These are phyloP conservation scores for Fusarium sp. DNA, from an alignment of 2,329 filamentous ascomycete species.

Conservation along the genomic window DNA sequence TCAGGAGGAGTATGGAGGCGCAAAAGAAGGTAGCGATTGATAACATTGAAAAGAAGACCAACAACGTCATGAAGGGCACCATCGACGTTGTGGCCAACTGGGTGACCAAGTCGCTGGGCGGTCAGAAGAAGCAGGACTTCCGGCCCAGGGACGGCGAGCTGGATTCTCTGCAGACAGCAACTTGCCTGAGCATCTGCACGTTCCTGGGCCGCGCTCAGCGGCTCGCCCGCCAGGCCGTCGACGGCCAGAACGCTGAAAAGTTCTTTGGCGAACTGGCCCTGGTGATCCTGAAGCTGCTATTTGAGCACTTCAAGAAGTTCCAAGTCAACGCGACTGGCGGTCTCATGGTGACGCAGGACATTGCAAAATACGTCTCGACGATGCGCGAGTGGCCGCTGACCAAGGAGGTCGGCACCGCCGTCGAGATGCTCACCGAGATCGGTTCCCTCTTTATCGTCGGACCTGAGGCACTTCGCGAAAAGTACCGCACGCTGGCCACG, in stretches of 20 bases:
- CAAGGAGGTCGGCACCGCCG: constrained; percentile 70
- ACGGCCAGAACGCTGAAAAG: constrained; percentile 81
- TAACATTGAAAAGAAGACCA: constrained; percentile 84
- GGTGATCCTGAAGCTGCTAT: constrained; percentile 76
- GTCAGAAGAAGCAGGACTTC: constrained; percentile 89
- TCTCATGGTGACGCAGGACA: constrained; percentile 94
- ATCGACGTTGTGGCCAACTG: constrained; percentile 76
- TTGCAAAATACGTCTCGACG: constrained; percentile 88
- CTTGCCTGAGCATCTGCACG: constrained; percentile 79
- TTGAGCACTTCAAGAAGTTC: constrained; percentile 95
- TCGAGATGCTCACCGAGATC: constrained; percentile 91
- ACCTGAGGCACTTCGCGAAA: constrained; percentile 76
- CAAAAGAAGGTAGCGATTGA: constrained; percentile 75
- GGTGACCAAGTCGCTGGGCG: constrained; percentile 73
- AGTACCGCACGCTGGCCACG: constrained; percentile 65
- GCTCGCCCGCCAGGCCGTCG: constrained; percentile 72
- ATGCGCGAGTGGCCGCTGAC: constrained; percentile 81
- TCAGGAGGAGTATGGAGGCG: constrained; percentile 88
- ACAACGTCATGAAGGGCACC: constrained; percentile 63
- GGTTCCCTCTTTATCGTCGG: constrained; percentile 96
- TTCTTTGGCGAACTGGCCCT: constrained; percentile 86
- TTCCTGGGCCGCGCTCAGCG: constrained; percentile 76
- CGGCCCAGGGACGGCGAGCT: constrained; percentile 82
- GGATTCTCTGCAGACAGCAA: constrained; percentile 83
- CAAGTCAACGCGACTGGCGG: constrained; percentile 91